Evolutionary conservation across 495 filamentous ascomycete species (phyloP).

Genomic region (Penicillium arizonense): DNA sequence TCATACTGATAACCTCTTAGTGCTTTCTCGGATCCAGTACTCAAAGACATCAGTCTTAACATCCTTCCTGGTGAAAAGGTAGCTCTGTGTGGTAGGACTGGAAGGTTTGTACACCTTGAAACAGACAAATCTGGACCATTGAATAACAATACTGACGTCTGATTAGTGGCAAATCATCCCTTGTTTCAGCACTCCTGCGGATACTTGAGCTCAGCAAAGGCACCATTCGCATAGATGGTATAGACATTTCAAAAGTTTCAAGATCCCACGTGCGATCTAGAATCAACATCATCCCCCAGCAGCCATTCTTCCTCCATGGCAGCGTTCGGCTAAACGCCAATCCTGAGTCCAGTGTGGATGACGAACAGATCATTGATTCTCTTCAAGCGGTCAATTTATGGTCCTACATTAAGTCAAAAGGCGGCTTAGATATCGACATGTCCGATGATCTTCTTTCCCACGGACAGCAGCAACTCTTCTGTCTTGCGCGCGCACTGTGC

Average conservation of each 20-base stretch:
- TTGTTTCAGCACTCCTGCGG: constrained; percentile 40
- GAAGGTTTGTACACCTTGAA: constrained; percentile 25
- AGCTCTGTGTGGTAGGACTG: constrained; percentile 46
- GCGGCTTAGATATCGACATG: constrained; percentile 39
- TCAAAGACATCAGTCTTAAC: constrained; percentile 11
- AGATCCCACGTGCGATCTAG: constrained; percentile 26
- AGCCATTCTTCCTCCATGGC: constrained; percentile 45
- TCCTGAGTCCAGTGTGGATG: constrained; percentile 25
- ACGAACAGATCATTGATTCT: constrained; percentile 36
- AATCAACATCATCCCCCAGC: constrained; percentile 46
- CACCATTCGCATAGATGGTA: constrained; percentile 44
- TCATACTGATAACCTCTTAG: constrained; percentile 5
- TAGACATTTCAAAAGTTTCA: constrained; percentile 39
- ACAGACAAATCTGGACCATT: background rate
- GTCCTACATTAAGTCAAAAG: constrained; percentile 34
- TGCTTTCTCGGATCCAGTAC: constrained; percentile 16
- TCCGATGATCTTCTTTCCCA: constrained; percentile 36
- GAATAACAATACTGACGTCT: background rate
- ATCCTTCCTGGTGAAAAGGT: constrained; percentile 37
- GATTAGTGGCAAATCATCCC: constrained; percentile 40
- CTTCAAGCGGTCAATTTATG: constrained; percentile 38
- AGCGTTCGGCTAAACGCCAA: constrained; percentile 48
- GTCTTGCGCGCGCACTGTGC: constrained; percentile 41
- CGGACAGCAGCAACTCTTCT: constrained; percentile 49
- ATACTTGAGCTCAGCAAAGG: constrained; percentile 33